A percentile compares a stretch with the other conserved stretches of the same genome.
Conservation (phyloP, 2,329 filamentous ascomycete species). For the Ilyonectria mors-panacis region DNA sequence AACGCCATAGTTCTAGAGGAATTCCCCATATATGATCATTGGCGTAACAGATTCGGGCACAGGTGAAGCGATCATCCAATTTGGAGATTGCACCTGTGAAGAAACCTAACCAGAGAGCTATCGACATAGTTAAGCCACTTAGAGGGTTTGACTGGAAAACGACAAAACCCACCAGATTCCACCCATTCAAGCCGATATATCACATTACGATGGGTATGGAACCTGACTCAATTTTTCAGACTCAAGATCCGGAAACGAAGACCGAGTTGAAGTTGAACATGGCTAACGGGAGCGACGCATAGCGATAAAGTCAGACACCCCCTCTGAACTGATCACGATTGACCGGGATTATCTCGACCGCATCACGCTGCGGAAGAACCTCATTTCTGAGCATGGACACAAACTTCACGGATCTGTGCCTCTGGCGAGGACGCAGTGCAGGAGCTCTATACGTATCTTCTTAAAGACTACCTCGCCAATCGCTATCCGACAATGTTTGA, state of each 20-base stretch:
- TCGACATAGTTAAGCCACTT: background rate
- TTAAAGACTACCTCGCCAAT: constrained; percentile 61
- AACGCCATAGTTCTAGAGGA: too few relatives aligned
- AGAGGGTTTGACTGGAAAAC: constrained; percentile 3
- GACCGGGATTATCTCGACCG: constrained; percentile 64
- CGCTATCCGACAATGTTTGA: constrained; percentile 64
- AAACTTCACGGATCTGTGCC: constrained; percentile 60
- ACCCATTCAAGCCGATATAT: constrained; percentile 9
- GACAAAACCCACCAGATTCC: background rate
- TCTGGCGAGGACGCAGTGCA: constrained; percentile 57
- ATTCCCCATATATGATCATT: too few relatives aligned
- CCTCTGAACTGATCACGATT: constrained; percentile 65
- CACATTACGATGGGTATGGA: constrained; percentile 14
- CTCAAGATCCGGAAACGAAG: too few relatives aligned
- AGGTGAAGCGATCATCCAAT: background rate
- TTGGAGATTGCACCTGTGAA: background rate
- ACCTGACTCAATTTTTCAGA: too few relatives aligned
- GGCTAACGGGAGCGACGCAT: background rate
- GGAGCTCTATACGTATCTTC: constrained; percentile 64
- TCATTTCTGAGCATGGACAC: constrained; percentile 55
- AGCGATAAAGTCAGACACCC: constrained; percentile 50
- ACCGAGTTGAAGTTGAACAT: background rate
- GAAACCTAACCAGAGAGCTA: background rate
- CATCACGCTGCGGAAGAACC: constrained; percentile 55
- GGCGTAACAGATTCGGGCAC: background rate